Evolutionary conservation across 1,284 basidiomycete species (phyloP), one percentile per base, ranked within the genome.

Genomic region (Tylopilus orsonianus): DNA sequence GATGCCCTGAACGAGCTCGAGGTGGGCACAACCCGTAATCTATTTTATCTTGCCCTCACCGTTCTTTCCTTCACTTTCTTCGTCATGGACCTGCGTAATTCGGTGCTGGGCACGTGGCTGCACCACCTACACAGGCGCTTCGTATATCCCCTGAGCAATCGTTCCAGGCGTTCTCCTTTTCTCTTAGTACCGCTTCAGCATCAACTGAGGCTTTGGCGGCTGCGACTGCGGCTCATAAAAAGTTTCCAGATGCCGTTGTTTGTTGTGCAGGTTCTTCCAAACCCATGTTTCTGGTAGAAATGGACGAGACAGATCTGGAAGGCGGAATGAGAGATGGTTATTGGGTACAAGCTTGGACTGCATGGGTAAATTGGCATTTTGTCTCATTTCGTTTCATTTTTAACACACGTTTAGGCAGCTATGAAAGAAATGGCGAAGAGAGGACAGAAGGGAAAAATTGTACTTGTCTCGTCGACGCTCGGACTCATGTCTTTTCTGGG

Each of bases 401-500:
- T 41, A 1, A 50, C 23, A n/a, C 0, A 13, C 16, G 3, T 41
- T 12, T 51, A 92, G 87, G 85, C 83, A 24, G 87, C 83, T 0
- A 72, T 81, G 0, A 85, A 85, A 61, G 73, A 76, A 46, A 92
- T 96, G 85, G 82, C 81, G 10, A 72, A 74, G 36, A 71, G 78
- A 33, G 71, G 73, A 20, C 71, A 73, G 14, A 75, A 78, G 43
- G 78, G 78, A 33, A 90, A 88, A 61, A 85, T 98, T 49, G 77
- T 93, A 4, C 82, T 98, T 42, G 83, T 92, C 19, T 86, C 86
- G 8, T 94, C 91, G 0, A 79, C 86, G n/a, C 68, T 96, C 13
- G 89, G 87, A 0, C 83, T 88, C 56, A 87, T 93, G 73, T 80
- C 84, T 1, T 77, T 97, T 42, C 73, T 90, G 14, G 95, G 96